Evolutionary conservation across 1,139 yeast genomes (phyloP), one percentile per base, ranked within the genome.

Genomic region (Blastobotrys persicus): DNA sequence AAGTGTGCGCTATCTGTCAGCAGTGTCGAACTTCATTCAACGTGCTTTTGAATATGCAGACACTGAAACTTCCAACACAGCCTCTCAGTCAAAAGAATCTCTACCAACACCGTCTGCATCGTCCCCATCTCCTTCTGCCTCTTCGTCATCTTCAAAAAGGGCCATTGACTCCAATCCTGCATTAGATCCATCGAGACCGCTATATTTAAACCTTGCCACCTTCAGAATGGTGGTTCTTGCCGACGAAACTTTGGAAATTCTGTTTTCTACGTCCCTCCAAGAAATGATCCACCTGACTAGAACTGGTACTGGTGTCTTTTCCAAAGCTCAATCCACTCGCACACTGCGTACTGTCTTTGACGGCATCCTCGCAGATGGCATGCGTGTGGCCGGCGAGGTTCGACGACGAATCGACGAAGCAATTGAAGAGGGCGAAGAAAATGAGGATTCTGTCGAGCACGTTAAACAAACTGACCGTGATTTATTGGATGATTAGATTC

Each of bases 191-290:
- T 76, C 78, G 37, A 77, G 83, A 11, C 95, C 95, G 0, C 81
- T 85, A 16, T 80, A 73, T 49, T 77, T 92, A 50, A 87, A 87
- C 48, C 72, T 91, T 26, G 91, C 98, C 0, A 89, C 96, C 0
- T 92, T 92, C 71, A 75, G 98, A 57, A 92, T 92, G 98, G 95
- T 92, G 1, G 73, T 92, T 2, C 74, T 92, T 13, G 97, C 98
- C 0, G 96, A 91, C 65, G 98, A 89, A 62, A 87, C 97, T 0
- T 84, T 89, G 58, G 98, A 92, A 64, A 72, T 85, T 38, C 80
- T 91, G 56, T 92, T 92, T 67, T 76, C 88, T 33, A 71, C 74
- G 23, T 85, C 91, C 1, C 74, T 85, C 42, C 77, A 84, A 47
- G 67, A 74, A 6, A 79, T 95, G 0, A 77, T 89, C 45, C 88